Evolutionary conservation across 768 basidiomycete genomes (phyloP), one percentile per base, ranked within the genome.

Genomic region (Suillus fuscotomentosus): DNA sequence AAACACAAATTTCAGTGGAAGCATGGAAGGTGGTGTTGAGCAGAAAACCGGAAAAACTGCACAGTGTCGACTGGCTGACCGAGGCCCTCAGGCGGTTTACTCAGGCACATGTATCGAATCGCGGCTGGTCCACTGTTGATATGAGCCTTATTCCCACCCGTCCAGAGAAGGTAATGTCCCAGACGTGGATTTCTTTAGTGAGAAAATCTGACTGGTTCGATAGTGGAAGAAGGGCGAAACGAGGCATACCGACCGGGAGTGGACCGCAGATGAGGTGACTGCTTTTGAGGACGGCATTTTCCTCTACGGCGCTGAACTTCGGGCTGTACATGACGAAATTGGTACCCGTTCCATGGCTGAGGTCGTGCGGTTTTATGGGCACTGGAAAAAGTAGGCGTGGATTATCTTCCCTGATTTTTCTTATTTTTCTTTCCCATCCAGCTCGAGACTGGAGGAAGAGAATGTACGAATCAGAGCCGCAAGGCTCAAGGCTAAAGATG

Each of bases 301-400:
- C 56, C 77, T 80, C n/a, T 85, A 92, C 67, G 90, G 91, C 38
- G 89, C 92, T 14, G 93, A 95, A 72, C 86, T 95, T 60, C 87
- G 91, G 47, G 84, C 86, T 5, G 89, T 94, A 31, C 81, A 88
- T 59, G 90, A 92, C 36, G 91, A 93, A 71, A 82, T 95, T 50
- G 82, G 82, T 27, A 85, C 87, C 3, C 81, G 92, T 63, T 80
- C 87, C 0, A 83, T 93, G 71, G 80, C 84, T 36, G 94, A 95
- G 70, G 86, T 94, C 7, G 92, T 95, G 36, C 85, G 92, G 20
- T 94, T 88, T 76, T 95, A 92, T 69, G 90, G 88, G 4, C 88
- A 86, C 65, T 95, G 93, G 93, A 95, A 95, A 80, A 91, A 85
- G 93, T 92, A 70, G 45, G 76, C 67, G 22, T 63, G 15, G 7